Base-by-base conservation (phyloP, 495 filamentous ascomycete species). In the Penicillium desertorum region DNA sequence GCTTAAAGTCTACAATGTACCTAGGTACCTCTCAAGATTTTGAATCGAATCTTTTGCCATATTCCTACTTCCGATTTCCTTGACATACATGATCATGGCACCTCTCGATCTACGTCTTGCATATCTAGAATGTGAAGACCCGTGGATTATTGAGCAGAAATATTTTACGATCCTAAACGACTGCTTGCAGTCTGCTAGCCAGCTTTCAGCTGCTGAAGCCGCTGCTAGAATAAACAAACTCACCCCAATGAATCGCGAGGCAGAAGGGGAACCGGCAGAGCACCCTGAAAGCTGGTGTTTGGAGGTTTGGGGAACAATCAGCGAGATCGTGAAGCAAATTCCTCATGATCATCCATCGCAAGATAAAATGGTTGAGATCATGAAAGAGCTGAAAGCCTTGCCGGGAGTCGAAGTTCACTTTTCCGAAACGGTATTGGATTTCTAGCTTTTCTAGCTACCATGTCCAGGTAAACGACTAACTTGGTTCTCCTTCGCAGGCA, bases 101-200 rank as follows among this genome's bases (percentile, higher is more conserved):
- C 27, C 51, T 16, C 41, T 54, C 8, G 9, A 34, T 23, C 23
- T 54, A 30, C 41, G 12, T 17, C 51, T 54, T 32, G 27, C 16
- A 19, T 54, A 29, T 45, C 51, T 45, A 1, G 41, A 54, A 12
- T n/a, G 23, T 44, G 51, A 45, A 1, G 39, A 45, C 41, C 51
- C 41, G 12, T 54, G 51, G 51, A 43, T 45, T 29, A 17, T 54
- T 23, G 51, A 54, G 25, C 51, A 54, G 16, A 54, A 34, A 20
- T 44, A 54, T 25, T 45, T 54, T 27, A 19, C 10, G 16, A 54
- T 54, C 22, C 8, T 54, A n/a, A 45, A 45, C 9, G 17, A 54
- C 27, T 45, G 8, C 14, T 44, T 54, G 16, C 51, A 54, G 29
- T 41, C 51, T 22, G 41, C 12, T 23, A 54, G 51, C 9, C 25